Conservation (phyloP, 768 basidiomycete species). For the Termitomyces sp. region DNA sequence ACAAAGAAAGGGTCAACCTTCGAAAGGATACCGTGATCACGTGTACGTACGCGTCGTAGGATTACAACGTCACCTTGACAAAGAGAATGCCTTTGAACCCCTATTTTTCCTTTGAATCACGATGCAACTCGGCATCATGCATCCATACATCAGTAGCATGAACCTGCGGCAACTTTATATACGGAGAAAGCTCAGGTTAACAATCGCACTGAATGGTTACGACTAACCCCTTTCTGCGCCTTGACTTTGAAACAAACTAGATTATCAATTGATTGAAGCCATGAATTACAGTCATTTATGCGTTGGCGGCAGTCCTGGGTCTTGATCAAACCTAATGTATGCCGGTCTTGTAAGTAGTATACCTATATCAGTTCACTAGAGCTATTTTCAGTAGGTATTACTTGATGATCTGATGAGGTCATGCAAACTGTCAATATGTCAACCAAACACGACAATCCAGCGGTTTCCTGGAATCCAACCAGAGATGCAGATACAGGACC, state of each 20-base stretch:
- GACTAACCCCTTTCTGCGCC: neutral
- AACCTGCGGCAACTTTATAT: no score
- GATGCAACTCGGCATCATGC: neutral
- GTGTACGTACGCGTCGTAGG: neutral
- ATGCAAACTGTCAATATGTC: neutral
- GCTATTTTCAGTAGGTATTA: neutral
- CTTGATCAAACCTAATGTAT: neutral
- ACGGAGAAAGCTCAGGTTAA: neutral
- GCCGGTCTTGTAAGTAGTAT: neutral
- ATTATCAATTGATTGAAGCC: neutral
- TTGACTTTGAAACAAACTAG: neutral
- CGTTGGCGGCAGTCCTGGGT: neutral
- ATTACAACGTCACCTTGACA: neutral
- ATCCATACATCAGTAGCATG: neutral
- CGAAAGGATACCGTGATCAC: neutral
- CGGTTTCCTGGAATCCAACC: neutral
- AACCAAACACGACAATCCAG: neutral
- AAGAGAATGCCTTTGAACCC: neutral
- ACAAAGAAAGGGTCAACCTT: no score
- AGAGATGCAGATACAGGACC: neutral
- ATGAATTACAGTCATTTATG: neutral
- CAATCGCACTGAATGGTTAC: neutral
- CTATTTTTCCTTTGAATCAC: neutral
- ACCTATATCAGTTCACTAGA: neutral
- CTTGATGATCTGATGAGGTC: neutral